phyloP scores from a whole-genome alignment of 768 basidiomycete genomes.

The Xerocomellus amylosporus region DNA sequence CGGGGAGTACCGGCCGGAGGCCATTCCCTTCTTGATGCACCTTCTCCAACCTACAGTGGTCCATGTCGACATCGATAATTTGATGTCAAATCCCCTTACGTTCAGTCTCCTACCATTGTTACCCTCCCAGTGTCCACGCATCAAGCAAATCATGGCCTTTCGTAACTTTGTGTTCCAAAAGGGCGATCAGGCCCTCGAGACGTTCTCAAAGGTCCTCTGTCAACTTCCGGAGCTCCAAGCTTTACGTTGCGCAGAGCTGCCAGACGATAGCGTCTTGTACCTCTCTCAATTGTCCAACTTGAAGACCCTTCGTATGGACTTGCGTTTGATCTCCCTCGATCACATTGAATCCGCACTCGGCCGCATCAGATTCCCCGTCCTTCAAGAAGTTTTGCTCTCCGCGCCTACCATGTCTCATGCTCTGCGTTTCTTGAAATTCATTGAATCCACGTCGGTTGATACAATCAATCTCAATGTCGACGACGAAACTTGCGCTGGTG shows the following conservation, averaged over 20 bases:
- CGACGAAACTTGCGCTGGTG: slow-evolving; percentile 28
- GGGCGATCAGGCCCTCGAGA: slow-evolving; percentile 24
- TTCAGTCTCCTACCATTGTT: slow-evolving; percentile 16
- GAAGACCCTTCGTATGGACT: slow-evolving; percentile 25
- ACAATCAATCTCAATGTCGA: slow-evolving; percentile 34
- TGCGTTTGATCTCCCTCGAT: slow-evolving; percentile 25
- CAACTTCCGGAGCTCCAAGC: slow-evolving; percentile 22
- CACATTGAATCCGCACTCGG: slow-evolving; percentile 16
- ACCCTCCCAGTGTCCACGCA: slow-evolving; percentile 22
- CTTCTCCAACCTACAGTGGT: slow-evolving; percentile 27
- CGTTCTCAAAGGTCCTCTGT: slow-evolving; percentile 24
- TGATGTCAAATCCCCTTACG: slow-evolving; percentile 27
- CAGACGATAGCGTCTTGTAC: slow-evolving; percentile 23
- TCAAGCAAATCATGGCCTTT: slow-evolving; percentile 29
- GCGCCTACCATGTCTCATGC: slow-evolving; percentile 22
- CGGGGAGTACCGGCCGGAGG: slow-evolving; percentile 22
- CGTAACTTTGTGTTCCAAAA: slow-evolving; percentile 28
- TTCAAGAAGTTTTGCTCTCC: slow-evolving; percentile 24
- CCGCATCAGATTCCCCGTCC: slow-evolving; percentile 16
- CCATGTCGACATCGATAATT: slow-evolving; percentile 29
- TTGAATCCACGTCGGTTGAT: slow-evolving; percentile 27
- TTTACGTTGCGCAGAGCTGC: slow-evolving; percentile 27
- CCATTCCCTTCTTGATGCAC: slow-evolving; percentile 23
- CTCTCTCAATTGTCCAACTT: slow-evolving; percentile 22
- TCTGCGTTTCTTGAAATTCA: slow-evolving; percentile 26